Base-by-base conservation (phyloP, 768 basidiomycete species). In the Boletus coccyginus region DNA sequence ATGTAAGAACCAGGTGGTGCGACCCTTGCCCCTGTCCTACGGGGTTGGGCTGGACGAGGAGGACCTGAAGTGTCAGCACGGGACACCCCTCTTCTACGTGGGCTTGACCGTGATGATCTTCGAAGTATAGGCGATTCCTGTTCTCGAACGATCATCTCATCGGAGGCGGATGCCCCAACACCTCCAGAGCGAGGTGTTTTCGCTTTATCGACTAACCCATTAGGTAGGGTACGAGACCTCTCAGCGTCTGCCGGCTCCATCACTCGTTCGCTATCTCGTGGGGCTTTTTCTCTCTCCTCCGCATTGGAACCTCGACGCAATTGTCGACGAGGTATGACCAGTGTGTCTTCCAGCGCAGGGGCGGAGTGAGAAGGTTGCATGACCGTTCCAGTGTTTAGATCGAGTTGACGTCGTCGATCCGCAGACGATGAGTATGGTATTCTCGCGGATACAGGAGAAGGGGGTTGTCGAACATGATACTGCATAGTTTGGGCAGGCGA, bases 401-500 rank as follows among this genome's bases (percentile, higher is more conserved):
- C 70, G 14, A 52, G 58, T 29, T 58, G 62, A 29, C 70, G 69
- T 50, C 66, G 70, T 51, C 62, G 49, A 70, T 73, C 58, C 5
- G 36, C 52, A 56, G 61, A 41, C n/a, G 62, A 65, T 39, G 66
- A 52, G 55, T 60, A 63, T 32, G 62, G 65, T 14, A 55, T 36
- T 47, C 69, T 70, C 11, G 67, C 52, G 10, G 70, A 73, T n/a
- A 69, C 64, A 24, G 73, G 69, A 36, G 73, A 71, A 50, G 70
- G 66, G 16, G 78, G 71, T 11, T 79, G 73, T 7, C 77, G 72
- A 29, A 71, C 63, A 42, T 71, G 70, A 44, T 74, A 67, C 50
- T 77, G 79, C 52, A 70, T 66, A 59, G 55, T 67, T 19, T 73
- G 73, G 36, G 81, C 74, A 27, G 81, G 78, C n/a, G 67, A 33